Conservation (phyloP, 352 stramenopile genomes). For the Globisporangium yorkense region DNA sequence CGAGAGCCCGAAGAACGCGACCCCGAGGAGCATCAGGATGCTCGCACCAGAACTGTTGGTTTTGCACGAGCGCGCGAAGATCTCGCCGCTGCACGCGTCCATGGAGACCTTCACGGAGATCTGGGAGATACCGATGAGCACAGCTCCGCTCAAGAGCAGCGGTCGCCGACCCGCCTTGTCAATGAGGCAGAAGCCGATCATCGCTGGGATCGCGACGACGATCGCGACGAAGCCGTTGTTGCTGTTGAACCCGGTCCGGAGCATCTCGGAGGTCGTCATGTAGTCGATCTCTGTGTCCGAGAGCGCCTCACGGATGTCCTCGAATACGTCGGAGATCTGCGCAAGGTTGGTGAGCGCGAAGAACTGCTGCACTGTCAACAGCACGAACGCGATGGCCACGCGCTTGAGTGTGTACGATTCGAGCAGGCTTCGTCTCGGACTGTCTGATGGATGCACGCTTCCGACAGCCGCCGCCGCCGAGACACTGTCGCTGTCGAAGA, state of each 20-base stretch:
- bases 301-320: not conserved
- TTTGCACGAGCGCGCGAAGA: not conserved
- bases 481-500: not conserved
- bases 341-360: not conserved
- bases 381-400: not conserved
- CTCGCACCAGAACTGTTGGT: not conserved
- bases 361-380: not conserved
- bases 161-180: not conserved
- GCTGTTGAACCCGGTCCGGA: not conserved
- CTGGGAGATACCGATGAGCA: not conserved
- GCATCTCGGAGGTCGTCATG: not conserved
- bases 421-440: not conserved
- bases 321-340: not conserved
- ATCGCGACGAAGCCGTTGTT: not conserved
- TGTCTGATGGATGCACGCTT: not conserved
- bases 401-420: constrained; percentile 1
- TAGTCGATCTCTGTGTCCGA: not conserved
- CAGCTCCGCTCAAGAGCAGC: not conserved
- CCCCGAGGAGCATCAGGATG: not conserved
- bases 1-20: not conserved
- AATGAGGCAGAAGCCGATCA: not conserved
- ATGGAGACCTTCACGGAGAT: not conserved
- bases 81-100: not conserved
- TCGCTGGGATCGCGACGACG: not conserved
- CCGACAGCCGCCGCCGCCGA: not conserved